Percentiles rank a stretch among this genome's conserved stretches.
Conservation (phyloP, 164 flowering plant species). For the Liquidambar formosana region DNA sequence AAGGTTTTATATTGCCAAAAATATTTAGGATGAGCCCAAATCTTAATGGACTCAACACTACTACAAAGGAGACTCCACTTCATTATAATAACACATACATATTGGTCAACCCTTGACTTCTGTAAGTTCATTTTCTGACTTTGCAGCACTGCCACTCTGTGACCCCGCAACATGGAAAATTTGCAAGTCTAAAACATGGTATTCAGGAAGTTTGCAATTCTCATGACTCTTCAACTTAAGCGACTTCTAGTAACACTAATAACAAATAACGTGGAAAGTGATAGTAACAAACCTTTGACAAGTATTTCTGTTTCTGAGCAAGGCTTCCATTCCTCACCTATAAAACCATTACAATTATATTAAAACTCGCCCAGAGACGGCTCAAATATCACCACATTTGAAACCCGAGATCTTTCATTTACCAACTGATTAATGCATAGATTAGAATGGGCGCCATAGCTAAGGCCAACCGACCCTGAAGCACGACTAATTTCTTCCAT, state of each 20-base stretch:
- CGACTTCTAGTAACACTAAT: neutral
- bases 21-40: neutral
- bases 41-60: neutral
- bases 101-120: neutral
- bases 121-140: neutral
- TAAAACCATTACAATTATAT: slow-evolving; percentile 15
- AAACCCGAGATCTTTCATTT: slow-evolving; percentile 19
- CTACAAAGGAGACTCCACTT: neutral
- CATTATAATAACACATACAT: neutral
- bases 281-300: slow-evolving; percentile 73
- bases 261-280: neutral
- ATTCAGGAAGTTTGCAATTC: neutral
- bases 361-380: neutral
- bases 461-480: slow-evolving; percentile 94
- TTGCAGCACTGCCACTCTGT: neutral
- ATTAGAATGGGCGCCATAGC: slow-evolving; percentile 97
- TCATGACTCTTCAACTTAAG: neutral
- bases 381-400: neutral
- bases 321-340: slow-evolving; percentile 89
- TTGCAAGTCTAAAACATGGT: no score
- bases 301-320: slow-evolving; percentile 84
- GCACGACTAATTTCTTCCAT: slow-evolving; percentile 99
- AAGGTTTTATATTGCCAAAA: no score
- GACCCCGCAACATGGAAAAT: neutral
- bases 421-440: slow-evolving; percentile 96